Base-by-base conservation (phyloP, 805 yeast genomes). In the Pichia thaimueangensis region DNA sequence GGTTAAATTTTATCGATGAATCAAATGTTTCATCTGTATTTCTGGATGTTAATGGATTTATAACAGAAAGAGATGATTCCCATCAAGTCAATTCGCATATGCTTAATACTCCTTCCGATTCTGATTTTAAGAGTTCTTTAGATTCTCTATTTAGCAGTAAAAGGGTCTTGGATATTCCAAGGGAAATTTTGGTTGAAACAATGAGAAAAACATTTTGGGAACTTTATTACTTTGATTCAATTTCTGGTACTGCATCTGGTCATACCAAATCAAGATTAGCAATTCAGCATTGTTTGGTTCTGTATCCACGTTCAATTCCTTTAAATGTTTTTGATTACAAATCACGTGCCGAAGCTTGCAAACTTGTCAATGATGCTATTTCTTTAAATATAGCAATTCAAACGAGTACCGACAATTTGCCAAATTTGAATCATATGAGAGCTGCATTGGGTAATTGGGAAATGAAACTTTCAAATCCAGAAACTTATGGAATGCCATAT, bases 201-300 rank as follows among this genome's bases (percentile, higher is more conserved):
- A 68, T 69, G 5, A 61, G 79, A 42, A 59, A 76, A 43, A 63
- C 72, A 10, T 67, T 71, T 46, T 74, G 79, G 79, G 80, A 74
- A 43, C 51, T 72, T 6, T 69, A 70, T 50, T 74, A 72, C 50
- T 62, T 74, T 39, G 80, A 74, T 53, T 70, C 74, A 9, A 59
- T 73, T 29, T 70, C 72, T 45, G 79, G 78, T 1, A 73, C 77
- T 6, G 76, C 80, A 0, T 75, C 74, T 38, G 79, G 78, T 10
- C 62, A 59, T 37, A 57, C 74, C 1, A 53, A 64, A 12, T 70
- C 77, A 2, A 50, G 56, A 10, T 47, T 74, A 13, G 66, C 73
- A 2, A 53, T 62, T 3, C 41, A 60, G 1, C 57, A 61, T 24
- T 57, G 68, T 29, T 53, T 60, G n/a, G 62, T 68, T 4, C 47